These are phyloP conservation scores for Protoeuglena noctilucae DNA, from an alignment of 139 green algal species.

Conservation along the genomic window DNA sequence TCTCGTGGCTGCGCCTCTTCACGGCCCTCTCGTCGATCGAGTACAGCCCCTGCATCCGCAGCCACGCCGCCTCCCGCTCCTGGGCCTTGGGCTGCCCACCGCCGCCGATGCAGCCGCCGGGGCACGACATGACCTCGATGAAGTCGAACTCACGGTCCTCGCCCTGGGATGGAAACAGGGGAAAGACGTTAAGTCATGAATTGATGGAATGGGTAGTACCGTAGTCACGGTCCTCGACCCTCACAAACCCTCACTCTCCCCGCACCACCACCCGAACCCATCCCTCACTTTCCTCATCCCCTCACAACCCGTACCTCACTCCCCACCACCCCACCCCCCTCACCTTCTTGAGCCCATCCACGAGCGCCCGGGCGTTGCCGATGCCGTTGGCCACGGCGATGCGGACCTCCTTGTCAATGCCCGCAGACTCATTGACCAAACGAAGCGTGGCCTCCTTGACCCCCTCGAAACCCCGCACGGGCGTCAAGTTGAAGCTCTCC, in stretches of 20 bases:
- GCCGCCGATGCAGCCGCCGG: slow-evolving; percentile 40
- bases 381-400: slow-evolving; percentile 49
- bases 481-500: slow-evolving; percentile 11
- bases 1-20: slow-evolving; percentile 23
- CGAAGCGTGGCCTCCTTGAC: slow-evolving; percentile 33
- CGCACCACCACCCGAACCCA: too few species aligned
- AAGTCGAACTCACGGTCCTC: slow-evolving; percentile 31
- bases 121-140: slow-evolving; percentile 44
- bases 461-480: slow-evolving; percentile 42
- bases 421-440: slow-evolving; percentile 7
- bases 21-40: slow-evolving; percentile 19
- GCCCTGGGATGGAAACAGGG: too few species aligned
- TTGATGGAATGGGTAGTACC: too few species aligned
- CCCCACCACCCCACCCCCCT: too few species aligned
- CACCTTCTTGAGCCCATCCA: slow-evolving; percentile 19
- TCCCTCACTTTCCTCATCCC: too few species aligned
- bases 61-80: not conserved
- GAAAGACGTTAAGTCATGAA: too few species aligned
- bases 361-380: slow-evolving; percentile 53
- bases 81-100: slow-evolving; percentile 32
- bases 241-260: too few species aligned
- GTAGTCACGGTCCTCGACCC: too few species aligned
- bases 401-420: slow-evolving; percentile 16
- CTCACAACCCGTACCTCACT: too few species aligned
- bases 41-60: slow-evolving; percentile 18